Percentiles rank a stretch among this genome's conserved stretches.
phyloP scores from a whole-genome alignment of 345 rosid species.

The Lagerstroemia speciosa region DNA sequence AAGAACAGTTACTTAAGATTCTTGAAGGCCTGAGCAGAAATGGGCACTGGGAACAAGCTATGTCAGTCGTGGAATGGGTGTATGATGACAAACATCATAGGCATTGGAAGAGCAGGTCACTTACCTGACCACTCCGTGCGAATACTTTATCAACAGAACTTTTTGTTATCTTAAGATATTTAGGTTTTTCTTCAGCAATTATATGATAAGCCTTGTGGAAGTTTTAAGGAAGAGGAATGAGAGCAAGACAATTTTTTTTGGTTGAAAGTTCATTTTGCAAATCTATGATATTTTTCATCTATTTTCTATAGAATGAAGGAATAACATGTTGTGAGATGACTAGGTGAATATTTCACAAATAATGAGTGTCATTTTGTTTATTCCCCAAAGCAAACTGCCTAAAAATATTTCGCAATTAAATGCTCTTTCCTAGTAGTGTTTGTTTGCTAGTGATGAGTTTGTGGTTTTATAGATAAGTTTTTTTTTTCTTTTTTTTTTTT shows the following conservation, averaged over 20 bases:
- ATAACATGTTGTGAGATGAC: not conserved
- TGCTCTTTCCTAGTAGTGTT: not conserved
- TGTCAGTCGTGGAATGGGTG: constrained; percentile 69
- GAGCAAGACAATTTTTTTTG: not conserved
- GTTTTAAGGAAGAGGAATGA: not conserved
- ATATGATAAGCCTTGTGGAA: not conserved
- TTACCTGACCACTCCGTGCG: constrained; percentile 2
- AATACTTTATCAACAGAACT: not conserved
- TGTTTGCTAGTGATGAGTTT: not conserved
- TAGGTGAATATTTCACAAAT: not conserved
- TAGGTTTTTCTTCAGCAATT: not conserved
- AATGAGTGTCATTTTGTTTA: not conserved
- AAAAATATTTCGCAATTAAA: not conserved
- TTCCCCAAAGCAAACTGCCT: not conserved
- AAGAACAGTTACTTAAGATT: constrained; percentile 78
- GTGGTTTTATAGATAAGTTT: not conserved
- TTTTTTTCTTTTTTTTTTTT: no score
- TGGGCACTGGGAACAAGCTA: constrained; percentile 70
- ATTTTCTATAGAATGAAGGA: not conserved
- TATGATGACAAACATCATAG: constrained; percentile 48
- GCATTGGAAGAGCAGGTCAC: constrained; percentile 63
- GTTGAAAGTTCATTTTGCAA: not conserved
- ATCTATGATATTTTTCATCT: not conserved
- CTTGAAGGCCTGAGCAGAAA: constrained; percentile 60
- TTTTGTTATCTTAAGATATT: not conserved